These are phyloP conservation scores for Fusarium buxicola DNA, from an alignment of 2,329 filamentous ascomycete species.

Conservation along the genomic window DNA sequence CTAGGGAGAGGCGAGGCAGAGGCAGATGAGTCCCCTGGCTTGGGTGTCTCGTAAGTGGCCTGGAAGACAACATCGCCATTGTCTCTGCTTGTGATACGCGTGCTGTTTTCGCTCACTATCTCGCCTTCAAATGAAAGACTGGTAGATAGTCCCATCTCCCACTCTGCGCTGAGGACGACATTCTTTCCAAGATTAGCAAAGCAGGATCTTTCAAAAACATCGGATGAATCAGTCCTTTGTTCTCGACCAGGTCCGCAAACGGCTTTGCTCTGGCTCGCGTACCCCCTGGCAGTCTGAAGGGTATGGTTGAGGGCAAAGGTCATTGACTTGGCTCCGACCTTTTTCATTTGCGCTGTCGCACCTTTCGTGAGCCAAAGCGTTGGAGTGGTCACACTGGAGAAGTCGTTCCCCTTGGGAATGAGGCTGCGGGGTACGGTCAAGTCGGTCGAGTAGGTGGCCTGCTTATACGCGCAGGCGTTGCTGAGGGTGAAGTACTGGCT, in stretches of 20 bases:
- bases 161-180: neutral
- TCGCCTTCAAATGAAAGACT: slow-evolving; percentile 21
- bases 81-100: slow-evolving; percentile 4
- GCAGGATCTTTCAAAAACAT: neutral
- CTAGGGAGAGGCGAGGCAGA: too few relatives aligned
- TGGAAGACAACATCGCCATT: slow-evolving; percentile 7
- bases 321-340: slow-evolving; percentile 20
- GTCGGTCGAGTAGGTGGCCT: neutral
- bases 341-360: slow-evolving; percentile 19
- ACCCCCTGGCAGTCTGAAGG: neutral
- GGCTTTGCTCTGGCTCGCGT: slow-evolving; percentile 1
- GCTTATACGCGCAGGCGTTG: slow-evolving; percentile 22
- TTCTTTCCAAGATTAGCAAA: slow-evolving; percentile 8
- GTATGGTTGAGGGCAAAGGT: slow-evolving; percentile 23
- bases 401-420: slow-evolving; percentile 1
- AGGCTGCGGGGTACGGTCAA: neutral
- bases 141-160: neutral
- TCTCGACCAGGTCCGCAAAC: slow-evolving; percentile 12
- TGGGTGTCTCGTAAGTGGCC: slow-evolving; percentile 2
- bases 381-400: slow-evolving; percentile 9
- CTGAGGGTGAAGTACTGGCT: slow-evolving; percentile 33
- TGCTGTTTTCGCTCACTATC: slow-evolving; percentile 31
- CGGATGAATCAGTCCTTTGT: neutral
- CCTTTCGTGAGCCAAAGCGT: slow-evolving; percentile 29
- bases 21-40: too few relatives aligned